phyloP scores from a whole-genome alignment of 1,284 basidiomycete species.

The Heterobasidion irregulare region DNA sequence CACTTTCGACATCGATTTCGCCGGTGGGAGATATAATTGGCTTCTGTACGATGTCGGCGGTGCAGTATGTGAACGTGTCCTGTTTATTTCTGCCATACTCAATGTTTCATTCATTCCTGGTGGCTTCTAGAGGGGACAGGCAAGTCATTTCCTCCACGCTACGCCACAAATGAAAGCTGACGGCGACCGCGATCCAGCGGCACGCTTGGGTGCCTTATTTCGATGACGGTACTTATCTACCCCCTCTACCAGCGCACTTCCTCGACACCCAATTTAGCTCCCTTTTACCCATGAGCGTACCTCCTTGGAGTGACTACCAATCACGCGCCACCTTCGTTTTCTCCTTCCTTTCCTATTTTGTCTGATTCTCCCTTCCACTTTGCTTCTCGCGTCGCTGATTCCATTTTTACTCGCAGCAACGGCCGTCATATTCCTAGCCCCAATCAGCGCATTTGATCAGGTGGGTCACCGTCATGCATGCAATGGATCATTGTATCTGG shows the following conservation, averaged over 20 bases:
- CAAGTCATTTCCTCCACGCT: slow-evolving; percentile 17
- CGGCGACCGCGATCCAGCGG: slow-evolving; percentile 32
- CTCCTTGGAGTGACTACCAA: slow-evolving; percentile 1
- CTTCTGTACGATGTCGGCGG: slow-evolving; percentile 76
- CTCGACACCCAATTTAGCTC: slow-evolving; percentile 1
- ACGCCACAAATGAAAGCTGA: slow-evolving; percentile 4
- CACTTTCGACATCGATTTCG: slow-evolving; percentile 56
- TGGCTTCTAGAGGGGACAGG: slow-evolving; percentile 40
- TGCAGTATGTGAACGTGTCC: slow-evolving; percentile 40
- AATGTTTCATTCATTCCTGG: slow-evolving; percentile 7
- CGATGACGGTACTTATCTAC: slow-evolving; percentile 46
- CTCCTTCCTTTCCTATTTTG: slow-evolving; percentile 4
- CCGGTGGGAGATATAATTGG: slow-evolving; percentile 59
- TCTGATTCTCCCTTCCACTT: neutral
- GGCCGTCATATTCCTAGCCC: slow-evolving; percentile 70
- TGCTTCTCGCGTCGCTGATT: slow-evolving; percentile 1
- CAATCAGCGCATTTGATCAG: slow-evolving; percentile 79
- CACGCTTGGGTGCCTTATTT: slow-evolving; percentile 78
- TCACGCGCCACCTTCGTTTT: slow-evolving; percentile 4
- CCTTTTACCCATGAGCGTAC: neutral
- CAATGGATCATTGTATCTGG: neutral
- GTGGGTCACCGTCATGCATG: slow-evolving; percentile 24
- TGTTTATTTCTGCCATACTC: neutral
- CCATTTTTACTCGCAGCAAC: slow-evolving; percentile 34
- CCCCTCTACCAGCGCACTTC: neutral